A percentile compares a stretch with the other conserved stretches of the same genome.
phyloP scores from a whole-genome alignment of 2,329 filamentous ascomycete species.

The Botryotinia calthae region DNA sequence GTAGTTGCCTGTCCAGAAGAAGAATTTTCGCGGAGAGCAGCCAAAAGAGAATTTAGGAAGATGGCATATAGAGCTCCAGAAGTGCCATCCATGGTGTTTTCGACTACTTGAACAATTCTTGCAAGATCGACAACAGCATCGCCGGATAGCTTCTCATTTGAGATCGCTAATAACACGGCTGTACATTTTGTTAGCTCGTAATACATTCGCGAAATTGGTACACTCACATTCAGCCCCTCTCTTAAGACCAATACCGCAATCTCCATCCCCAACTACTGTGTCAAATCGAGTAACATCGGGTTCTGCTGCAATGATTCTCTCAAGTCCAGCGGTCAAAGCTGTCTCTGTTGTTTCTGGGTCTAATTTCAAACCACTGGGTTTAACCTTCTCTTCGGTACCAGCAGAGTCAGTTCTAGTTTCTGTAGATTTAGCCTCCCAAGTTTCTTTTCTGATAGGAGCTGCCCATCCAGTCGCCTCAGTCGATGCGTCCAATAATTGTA shows the following conservation, averaged over 20 bases:
- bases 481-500: slow-evolving; percentile 66
- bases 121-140: slow-evolving; percentile 60
- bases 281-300: slow-evolving; percentile 65
- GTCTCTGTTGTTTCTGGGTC: slow-evolving; percentile 46
- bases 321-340: slow-evolving; percentile 53
- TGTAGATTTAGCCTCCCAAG: slow-evolving; percentile 53
- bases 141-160: slow-evolving; percentile 45
- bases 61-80: slow-evolving; percentile 75
- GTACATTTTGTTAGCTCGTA: slow-evolving; percentile 22
- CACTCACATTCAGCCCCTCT: slow-evolving; percentile 59
- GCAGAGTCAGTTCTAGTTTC: slow-evolving; percentile 34
- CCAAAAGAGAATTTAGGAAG: slow-evolving; percentile 68
- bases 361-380: slow-evolving; percentile 37
- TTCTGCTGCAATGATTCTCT: slow-evolving; percentile 60
- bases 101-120: slow-evolving; percentile 61
- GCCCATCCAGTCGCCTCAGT: slow-evolving; percentile 67
- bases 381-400: slow-evolving; percentile 36
- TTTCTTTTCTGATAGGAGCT: slow-evolving; percentile 55
- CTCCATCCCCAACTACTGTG: slow-evolving; percentile 69
- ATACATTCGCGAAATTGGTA: background rate
- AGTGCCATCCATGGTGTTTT: slow-evolving; percentile 71
- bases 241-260: slow-evolving; percentile 68
- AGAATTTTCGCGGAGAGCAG: slow-evolving; percentile 41
- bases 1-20: slow-evolving; percentile 42
- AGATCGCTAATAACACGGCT: slow-evolving; percentile 47